Percentiles rank a stretch among this genome's conserved stretches.
Evolutionary conservation across 257 asterid species (phyloP).

Genomic region (Apocynum venetum): DNA sequence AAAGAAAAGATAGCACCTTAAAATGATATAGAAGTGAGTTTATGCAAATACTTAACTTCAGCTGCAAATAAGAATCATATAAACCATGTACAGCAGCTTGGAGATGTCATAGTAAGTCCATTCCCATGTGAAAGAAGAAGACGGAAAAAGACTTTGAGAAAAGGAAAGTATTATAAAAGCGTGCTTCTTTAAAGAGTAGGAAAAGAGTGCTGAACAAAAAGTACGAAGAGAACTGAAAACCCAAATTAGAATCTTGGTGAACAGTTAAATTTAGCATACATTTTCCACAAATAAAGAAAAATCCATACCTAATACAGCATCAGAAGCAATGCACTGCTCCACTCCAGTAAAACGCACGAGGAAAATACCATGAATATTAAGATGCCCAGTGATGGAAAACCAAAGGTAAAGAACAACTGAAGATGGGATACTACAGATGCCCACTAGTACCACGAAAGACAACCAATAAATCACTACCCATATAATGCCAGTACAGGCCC

Average conservation of each 20-base stretch:
- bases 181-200: neutral
- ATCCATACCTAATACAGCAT: neutral
- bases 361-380: neutral
- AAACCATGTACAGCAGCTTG: neutral
- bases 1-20: neutral
- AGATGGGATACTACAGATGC: conserved; percentile 12
- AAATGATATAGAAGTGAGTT: neutral
- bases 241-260: neutral
- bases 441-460: conserved; percentile 16
- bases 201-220: neutral
- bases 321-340: neutral
- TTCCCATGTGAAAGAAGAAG: neutral
- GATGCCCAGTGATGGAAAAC: too few species aligned
- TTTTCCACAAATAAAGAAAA: neutral
- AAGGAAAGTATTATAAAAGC: neutral
- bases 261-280: neutral
- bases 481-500: neutral
- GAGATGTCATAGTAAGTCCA: neutral
- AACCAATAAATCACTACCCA: neutral
- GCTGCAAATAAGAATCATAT: neutral
- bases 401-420: neutral
- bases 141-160: conserved; percentile 2
- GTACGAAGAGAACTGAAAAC: too few species aligned
- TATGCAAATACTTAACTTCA: neutral
- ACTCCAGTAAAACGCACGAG: neutral